Conservation (phyloP, 345 rosid genomes). For the Barbarea vulgaris region DNA sequence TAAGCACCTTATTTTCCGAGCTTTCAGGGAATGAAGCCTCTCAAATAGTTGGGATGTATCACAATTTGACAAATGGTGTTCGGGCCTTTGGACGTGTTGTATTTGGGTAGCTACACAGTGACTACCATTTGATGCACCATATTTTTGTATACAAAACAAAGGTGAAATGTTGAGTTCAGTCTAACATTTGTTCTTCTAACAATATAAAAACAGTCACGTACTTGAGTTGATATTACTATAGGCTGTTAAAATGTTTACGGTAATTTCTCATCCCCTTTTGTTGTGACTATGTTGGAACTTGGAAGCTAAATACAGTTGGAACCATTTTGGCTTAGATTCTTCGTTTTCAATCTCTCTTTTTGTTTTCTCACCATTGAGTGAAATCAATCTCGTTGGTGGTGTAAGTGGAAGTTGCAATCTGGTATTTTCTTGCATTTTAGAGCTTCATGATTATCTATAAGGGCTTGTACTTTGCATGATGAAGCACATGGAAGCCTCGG, state of each 20-base stretch:
- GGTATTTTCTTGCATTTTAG: constrained; percentile 3
- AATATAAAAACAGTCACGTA: neutral
- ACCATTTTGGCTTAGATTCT: neutral
- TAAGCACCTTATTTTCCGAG: neutral
- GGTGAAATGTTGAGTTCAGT: constrained; percentile 19
- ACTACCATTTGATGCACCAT: constrained; percentile 4
- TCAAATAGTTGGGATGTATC: constrained; percentile 52
- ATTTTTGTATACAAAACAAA: constrained; percentile 26
- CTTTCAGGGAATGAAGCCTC: constrained; percentile 82
- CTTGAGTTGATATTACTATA: constrained; percentile 10
- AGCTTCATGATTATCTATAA: neutral
- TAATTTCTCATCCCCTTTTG: neutral
- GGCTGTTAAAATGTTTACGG: neutral
- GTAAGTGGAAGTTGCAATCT: constrained; percentile 3
- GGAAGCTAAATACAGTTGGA: constrained; percentile 6
- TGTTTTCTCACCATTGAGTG: neutral
- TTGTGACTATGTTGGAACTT: constrained; percentile 12
- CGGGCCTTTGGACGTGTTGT: neutral
- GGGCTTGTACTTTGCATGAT: constrained; percentile 3
- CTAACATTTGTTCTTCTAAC: constrained; percentile 14
- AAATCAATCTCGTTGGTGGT: constrained; percentile 1
- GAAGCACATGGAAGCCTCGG: neutral
- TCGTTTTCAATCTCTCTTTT: neutral
- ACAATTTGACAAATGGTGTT: neutral
- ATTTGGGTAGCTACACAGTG: neutral